These are phyloP conservation scores for Hypoxylon crocopeplum DNA, from an alignment of 495 filamentous ascomycete species.

Conservation along the genomic window DNA sequence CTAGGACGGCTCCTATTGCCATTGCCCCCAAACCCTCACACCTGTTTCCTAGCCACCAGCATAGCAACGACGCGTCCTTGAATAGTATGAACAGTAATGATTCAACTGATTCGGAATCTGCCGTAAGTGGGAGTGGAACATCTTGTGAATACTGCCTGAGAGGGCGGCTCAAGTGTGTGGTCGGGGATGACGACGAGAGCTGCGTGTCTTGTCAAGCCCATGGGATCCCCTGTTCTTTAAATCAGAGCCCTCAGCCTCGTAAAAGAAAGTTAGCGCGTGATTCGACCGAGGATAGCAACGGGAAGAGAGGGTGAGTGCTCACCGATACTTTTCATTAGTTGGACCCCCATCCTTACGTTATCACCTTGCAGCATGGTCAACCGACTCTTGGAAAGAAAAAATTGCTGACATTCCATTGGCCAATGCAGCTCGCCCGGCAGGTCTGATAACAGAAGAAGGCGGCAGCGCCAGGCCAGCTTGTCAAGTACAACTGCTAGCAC, in stretches of 20 bases:
- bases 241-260: conserved; percentile 70
- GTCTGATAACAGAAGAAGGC: conserved; percentile 59
- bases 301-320: conserved; percentile 63
- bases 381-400: conserved; percentile 28
- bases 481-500: conserved; percentile 61
- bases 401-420: conserved; percentile 55
- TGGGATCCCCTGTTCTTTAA: conserved; percentile 67
- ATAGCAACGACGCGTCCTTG: conserved; percentile 47
- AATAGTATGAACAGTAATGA: conserved; percentile 56
- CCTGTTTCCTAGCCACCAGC: conserved; percentile 51
- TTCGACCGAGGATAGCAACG: conserved; percentile 60
- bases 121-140: conserved; percentile 47
- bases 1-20: conserved; percentile 63
- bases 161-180: conserved; percentile 88
- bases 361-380: conserved; percentile 34
- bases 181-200: conserved; percentile 72
- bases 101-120: conserved; percentile 57
- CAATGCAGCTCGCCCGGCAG: conserved; percentile 57
- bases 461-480: conserved; percentile 59
- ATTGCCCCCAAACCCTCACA: conserved; percentile 61
- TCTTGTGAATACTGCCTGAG: conserved; percentile 73
- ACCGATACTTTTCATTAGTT: conserved; percentile 40
- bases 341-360: conserved; percentile 41
- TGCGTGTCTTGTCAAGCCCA: conserved; percentile 69
- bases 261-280: conserved; percentile 76